Percentiles rank a stretch among this genome's conserved stretches.
Evolutionary conservation across 768 basidiomycete genomes (phyloP).

Genomic region (Mycena vitilis): DNA sequence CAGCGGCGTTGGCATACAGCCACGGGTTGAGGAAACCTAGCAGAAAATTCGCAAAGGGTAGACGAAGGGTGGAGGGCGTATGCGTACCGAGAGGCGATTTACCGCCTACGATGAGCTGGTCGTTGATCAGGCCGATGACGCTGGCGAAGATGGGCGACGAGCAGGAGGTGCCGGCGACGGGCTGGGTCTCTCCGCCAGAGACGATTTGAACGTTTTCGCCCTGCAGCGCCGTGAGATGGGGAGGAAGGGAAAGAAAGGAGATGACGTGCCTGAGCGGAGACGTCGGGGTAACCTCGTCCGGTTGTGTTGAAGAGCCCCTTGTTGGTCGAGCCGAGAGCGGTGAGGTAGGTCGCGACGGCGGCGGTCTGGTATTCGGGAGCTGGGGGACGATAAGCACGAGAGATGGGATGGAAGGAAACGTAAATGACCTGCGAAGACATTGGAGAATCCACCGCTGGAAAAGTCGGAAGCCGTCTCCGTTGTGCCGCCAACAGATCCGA

Average conservation of each 20-base stretch:
- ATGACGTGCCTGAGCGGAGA: conserved; percentile 15
- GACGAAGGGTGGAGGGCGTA: no score
- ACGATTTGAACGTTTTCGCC: conserved; percentile 34
- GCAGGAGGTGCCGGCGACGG: conserved; percentile 32
- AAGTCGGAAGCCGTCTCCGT: conserved; percentile 26
- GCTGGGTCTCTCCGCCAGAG: background rate
- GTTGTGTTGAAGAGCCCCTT: conserved; percentile 45
- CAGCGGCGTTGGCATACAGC: conserved; percentile 32
- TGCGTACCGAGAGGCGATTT: conserved; percentile 4
- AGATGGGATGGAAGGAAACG: conserved; percentile 40
- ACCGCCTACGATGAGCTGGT: conserved; percentile 27
- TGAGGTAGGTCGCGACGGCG: conserved; percentile 43
- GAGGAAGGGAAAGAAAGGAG: no score
- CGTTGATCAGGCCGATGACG: conserved; percentile 30
- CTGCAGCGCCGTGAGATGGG: background rate
- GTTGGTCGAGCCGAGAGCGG: conserved; percentile 37
- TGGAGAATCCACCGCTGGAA: conserved; percentile 31
- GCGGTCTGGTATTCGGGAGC: conserved; percentile 37
- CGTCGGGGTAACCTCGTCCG: conserved; percentile 50
- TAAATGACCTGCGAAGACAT: conserved; percentile 10
- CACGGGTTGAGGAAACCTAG: conserved; percentile 26
- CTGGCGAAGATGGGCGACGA: conserved; percentile 41
- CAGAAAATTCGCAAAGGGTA: no score
- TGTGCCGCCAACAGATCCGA: conserved; percentile 28
- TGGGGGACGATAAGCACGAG: conserved; percentile 45